Conservation (phyloP, 1,284 basidiomycete genomes). For the Tylopilus orsonianus region DNA sequence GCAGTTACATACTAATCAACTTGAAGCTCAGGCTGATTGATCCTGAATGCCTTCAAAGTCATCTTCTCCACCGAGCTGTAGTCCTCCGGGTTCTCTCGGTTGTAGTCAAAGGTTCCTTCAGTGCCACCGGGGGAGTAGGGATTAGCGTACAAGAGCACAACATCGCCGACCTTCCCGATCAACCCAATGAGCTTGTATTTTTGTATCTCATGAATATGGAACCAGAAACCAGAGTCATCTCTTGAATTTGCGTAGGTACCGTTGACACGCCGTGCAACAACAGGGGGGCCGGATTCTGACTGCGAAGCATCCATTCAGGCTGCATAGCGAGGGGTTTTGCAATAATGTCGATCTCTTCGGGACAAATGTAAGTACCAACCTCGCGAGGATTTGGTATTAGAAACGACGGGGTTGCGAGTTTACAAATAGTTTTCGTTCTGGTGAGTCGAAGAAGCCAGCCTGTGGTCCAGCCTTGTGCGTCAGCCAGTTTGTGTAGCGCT, state of each 20-base stretch:
- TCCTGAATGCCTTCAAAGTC: background rate
- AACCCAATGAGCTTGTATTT: background rate
- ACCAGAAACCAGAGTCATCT: constrained; percentile 2
- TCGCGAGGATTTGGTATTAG: constrained; percentile 3
- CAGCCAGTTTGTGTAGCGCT: background rate
- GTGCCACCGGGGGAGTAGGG: constrained; percentile 9
- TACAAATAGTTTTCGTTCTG: constrained; percentile 1
- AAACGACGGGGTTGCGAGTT: constrained; percentile 13
- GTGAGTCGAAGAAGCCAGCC: constrained; percentile 12
- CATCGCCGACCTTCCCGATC: constrained; percentile 6
- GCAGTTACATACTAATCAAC: constrained; percentile 8
- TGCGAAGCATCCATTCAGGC: constrained; percentile 5
- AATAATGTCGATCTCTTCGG: constrained; percentile 5
- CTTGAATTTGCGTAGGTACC: constrained; percentile 5
- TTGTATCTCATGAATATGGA: constrained; percentile 7
- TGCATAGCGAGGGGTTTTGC: constrained; percentile 5
- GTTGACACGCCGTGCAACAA: too few species aligned
- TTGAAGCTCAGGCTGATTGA: too few species aligned
- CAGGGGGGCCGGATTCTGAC: too few species aligned
- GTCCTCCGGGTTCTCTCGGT: constrained; percentile 9
- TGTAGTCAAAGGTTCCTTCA: constrained; percentile 6
- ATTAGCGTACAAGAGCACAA: constrained; percentile 9
- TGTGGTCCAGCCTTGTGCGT: background rate
- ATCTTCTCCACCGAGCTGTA: constrained; percentile 7
- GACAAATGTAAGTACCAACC: constrained; percentile 7